phyloP scores from a whole-genome alignment of 805 yeast genomes.

The Sugiyamaella americana region DNA sequence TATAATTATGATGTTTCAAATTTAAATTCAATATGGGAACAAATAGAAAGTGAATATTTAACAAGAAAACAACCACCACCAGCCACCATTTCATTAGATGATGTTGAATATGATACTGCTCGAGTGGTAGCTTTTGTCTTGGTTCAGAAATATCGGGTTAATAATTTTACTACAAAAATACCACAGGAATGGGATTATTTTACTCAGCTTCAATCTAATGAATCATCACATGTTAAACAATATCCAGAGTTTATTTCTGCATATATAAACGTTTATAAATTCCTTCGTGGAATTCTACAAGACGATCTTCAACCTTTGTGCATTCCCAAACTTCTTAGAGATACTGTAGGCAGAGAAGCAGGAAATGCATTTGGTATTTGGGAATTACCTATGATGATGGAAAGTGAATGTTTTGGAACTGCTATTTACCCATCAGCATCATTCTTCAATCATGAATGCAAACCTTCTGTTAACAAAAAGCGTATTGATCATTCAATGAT shows the following conservation, averaged over 20 bases:
- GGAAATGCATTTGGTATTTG: slow-evolving; percentile 69
- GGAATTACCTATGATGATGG: slow-evolving; percentile 38
- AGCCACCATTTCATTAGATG: slow-evolving; percentile 41
- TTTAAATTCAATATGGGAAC: slow-evolving; percentile 31
- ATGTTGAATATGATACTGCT: slow-evolving; percentile 47
- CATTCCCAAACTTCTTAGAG: slow-evolving; percentile 38
- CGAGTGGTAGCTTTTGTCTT: slow-evolving; percentile 39
- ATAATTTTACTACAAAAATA: not conserved
- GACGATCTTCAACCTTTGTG: slow-evolving; percentile 31
- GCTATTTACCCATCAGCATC: slow-evolving; percentile 58
- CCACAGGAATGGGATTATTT: slow-evolving; percentile 32
- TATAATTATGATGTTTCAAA: slow-evolving; percentile 25
- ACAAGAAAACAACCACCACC: not conserved
- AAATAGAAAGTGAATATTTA: not conserved
- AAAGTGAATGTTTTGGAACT: slow-evolving; percentile 51
- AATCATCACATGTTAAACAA: slow-evolving; percentile 38
- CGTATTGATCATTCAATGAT: slow-evolving; percentile 37
- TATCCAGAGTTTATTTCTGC: slow-evolving; percentile 46
- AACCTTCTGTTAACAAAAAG: slow-evolving; percentile 47
- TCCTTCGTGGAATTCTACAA: slow-evolving; percentile 39
- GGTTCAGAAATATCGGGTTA: slow-evolving; percentile 17
- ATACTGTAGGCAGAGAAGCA: slow-evolving; percentile 51
- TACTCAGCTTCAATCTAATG: slow-evolving; percentile 46
- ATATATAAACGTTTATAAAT: slow-evolving; percentile 44
- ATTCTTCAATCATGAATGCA: slow-evolving; percentile 60